Percentiles rank a stretch among this genome's conserved stretches.
These are phyloP conservation scores for Coniochaeta sp. DNA, from an alignment of 2,329 filamentous ascomycete genomes.

Conservation along the genomic window DNA sequence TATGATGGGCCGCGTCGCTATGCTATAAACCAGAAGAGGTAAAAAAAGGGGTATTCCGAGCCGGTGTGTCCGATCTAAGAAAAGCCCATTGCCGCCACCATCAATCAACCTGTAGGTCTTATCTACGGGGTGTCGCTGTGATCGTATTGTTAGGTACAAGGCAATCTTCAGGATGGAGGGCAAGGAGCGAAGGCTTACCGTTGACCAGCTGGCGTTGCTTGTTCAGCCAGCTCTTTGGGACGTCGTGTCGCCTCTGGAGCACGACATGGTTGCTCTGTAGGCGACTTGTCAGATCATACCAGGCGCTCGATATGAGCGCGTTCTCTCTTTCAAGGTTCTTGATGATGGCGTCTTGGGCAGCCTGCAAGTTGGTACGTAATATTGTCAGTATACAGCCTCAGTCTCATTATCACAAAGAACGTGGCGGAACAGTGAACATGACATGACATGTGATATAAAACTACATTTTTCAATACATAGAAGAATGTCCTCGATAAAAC, in stretches of 20 bases:
- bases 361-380: slow-evolving; percentile 27
- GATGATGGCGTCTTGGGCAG: slow-evolving; percentile 46
- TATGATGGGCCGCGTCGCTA: not conserved
- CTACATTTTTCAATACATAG: not conserved
- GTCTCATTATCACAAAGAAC: not conserved
- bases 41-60: slow-evolving; percentile 1
- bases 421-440: not conserved
- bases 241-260: slow-evolving; percentile 66
- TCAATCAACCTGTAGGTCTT: slow-evolving; percentile 17
- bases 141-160: not conserved
- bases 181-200: slow-evolving; percentile 27
- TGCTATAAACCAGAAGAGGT: not conserved
- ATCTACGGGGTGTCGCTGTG: slow-evolving; percentile 38
- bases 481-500: not conserved
- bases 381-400: not conserved
- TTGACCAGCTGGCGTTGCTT: slow-evolving; percentile 71
- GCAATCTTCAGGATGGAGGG: not conserved
- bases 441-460: not conserved
- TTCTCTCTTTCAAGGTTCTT: slow-evolving; percentile 72
- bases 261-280: slow-evolving; percentile 79
- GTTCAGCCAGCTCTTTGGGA: slow-evolving; percentile 75
- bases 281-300: slow-evolving; percentile 74
- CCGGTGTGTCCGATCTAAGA: not conserved
- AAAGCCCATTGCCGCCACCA: not conserved
- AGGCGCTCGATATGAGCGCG: slow-evolving; percentile 71